A percentile compares a stretch with the other conserved stretches of the same genome.
These are phyloP conservation scores for Antitrichia curtipendula DNA, from an alignment of 225 moss, liverwort and hornwort genomes.

Conservation along the genomic window DNA sequence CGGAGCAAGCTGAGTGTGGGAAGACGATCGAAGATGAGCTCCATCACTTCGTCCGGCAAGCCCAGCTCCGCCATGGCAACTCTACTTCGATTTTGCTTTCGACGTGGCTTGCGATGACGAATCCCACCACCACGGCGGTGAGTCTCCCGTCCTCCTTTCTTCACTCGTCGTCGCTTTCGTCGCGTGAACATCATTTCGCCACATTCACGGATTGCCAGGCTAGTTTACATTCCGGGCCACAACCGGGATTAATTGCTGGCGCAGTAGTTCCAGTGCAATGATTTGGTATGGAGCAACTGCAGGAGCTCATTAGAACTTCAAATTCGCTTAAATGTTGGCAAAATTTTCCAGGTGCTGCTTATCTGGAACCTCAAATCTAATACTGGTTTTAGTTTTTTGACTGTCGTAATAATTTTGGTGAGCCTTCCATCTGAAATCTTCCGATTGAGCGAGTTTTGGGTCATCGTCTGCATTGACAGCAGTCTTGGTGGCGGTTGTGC, in stretches of 20 bases:
- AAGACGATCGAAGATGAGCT: conserved; percentile 17
- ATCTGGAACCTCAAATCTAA: background rate
- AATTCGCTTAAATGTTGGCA: background rate
- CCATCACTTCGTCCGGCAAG: conserved; percentile 4
- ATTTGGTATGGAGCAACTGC: background rate
- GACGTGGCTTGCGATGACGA: background rate
- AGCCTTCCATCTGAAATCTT: background rate
- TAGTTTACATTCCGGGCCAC: background rate
- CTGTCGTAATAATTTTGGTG: background rate
- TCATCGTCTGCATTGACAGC: background rate
- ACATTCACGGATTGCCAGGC: background rate
- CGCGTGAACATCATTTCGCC: background rate
- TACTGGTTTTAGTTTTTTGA: no score
- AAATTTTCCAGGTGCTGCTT: background rate
- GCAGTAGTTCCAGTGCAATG: background rate
- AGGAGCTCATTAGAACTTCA: background rate
- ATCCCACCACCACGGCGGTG: background rate
- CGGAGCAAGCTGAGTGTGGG: conserved; percentile 26
- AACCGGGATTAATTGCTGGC: background rate
- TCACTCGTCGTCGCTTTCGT: background rate
- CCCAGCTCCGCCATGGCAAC: background rate
- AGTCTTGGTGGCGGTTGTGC: background rate
- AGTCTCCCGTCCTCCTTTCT: background rate
- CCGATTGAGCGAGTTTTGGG: background rate
- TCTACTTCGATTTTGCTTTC: background rate